A percentile compares a stretch with the other conserved stretches of the same genome.
phyloP scores from a whole-genome alignment of 768 basidiomycete species.

The Xerocomus potaroensis region DNA sequence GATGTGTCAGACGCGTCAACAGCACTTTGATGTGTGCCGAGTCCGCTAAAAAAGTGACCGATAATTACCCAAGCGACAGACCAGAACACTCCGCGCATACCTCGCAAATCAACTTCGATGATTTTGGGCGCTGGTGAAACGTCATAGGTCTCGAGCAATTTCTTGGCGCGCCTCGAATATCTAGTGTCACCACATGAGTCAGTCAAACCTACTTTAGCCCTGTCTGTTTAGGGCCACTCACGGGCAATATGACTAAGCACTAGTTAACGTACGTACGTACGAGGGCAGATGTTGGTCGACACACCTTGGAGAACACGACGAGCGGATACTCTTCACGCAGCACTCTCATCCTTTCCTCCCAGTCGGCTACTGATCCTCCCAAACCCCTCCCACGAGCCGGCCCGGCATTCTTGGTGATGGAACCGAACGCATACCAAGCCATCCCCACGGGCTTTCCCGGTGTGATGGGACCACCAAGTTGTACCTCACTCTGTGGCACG shows the following conservation, averaged over 20 bases:
- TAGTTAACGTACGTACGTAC: neutral
- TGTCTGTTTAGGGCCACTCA: conserved; percentile 37
- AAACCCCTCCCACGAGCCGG: conserved; percentile 6
- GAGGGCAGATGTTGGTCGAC: conserved; percentile 10
- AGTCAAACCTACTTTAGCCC: neutral
- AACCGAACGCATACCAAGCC: conserved; percentile 50
- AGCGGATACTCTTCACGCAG: conserved; percentile 55
- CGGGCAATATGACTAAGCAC: conserved; percentile 71
- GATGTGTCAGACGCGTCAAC: conserved; percentile 60
- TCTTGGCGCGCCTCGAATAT: conserved; percentile 32
- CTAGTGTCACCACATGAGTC: conserved; percentile 3
- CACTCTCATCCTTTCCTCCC: conserved; percentile 32
- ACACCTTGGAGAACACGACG: conserved; percentile 79
- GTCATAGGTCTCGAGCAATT: conserved; percentile 56
- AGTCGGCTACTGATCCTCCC: conserved; percentile 40
- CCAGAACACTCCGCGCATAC: conserved; percentile 30
- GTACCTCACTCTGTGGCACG: too few relatives aligned
- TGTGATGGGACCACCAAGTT: conserved; percentile 38
- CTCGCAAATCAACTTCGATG: conserved; percentile 72
- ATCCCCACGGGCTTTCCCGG: conserved; percentile 46
- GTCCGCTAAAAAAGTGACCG: conserved; percentile 43
- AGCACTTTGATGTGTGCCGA: conserved; percentile 58
- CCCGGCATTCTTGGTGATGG: conserved; percentile 6
- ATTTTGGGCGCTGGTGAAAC: conserved; percentile 62
- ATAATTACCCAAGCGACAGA: neutral